phyloP scores from a whole-genome alignment of 441 rosid genomes.

The Erysimum cheiri region DNA sequence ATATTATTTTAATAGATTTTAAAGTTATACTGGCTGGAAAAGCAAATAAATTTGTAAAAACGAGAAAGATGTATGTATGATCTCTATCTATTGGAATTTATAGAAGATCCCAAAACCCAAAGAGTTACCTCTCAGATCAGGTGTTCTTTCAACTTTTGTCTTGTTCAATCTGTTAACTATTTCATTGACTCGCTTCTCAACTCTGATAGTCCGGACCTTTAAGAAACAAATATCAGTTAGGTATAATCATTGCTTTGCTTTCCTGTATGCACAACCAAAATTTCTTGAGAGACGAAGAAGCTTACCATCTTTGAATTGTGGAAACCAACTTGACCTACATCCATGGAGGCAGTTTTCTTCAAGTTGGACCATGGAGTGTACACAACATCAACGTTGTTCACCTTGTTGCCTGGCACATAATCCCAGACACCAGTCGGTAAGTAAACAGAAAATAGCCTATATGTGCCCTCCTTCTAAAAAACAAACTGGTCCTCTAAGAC shows the following conservation, averaged over 20 bases:
- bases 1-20: neutral
- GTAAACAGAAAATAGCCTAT: constrained; percentile 43
- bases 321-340: constrained; percentile 99
- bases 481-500: constrained; percentile 38
- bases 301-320: constrained; percentile 85
- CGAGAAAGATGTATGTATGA: neutral
- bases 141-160: constrained; percentile 86
- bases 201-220: constrained; percentile 89
- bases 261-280: neutral
- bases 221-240: constrained; percentile 25
- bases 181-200: constrained; percentile 94
- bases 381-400: constrained; percentile 91
- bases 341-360: constrained; percentile 97
- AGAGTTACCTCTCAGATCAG: constrained; percentile 83
- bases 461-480: constrained; percentile 43
- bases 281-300: constrained; percentile 8
- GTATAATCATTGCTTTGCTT: constrained; percentile 4
- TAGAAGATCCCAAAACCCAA: constrained; percentile 13
- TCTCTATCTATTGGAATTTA: neutral
- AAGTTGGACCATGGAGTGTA: constrained; percentile 96
- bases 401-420: constrained; percentile 81
- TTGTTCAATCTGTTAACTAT: constrained; percentile 88
- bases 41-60: neutral
- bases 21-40: constrained; percentile 4
- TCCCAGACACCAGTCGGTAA: constrained; percentile 43